Evolutionary conservation across 2,329 filamentous ascomycete species (phyloP), one percentile per base, ranked within the genome.

Genomic region (Drechslerella dactyloides): DNA sequence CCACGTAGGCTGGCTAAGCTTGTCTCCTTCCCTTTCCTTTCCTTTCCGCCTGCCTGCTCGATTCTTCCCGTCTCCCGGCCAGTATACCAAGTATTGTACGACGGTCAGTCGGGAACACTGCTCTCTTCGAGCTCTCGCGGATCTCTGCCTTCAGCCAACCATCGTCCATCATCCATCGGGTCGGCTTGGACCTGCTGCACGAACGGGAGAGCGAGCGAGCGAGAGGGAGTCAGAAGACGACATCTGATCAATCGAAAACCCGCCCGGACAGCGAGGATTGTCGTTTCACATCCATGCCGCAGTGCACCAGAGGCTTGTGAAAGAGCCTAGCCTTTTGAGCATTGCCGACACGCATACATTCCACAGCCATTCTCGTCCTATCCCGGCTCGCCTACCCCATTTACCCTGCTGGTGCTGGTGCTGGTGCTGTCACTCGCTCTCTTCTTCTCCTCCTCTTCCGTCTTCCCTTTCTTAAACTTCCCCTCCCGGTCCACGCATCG

Each of bases 371-470:
- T 62, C 57, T 54, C 40, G 52, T 70, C 19, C 42, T n/a, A 27
- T 58, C 68, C 66, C 68, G 60, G 68, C 68, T 72, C 68, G 68
- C 60, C 68, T 72, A 72, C 64, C 64, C 68, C 30, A 53, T 57
- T 60, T 64, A 61, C 60, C 68, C 68, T 63, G 50, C 58, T 55
- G 4, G 37, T 60, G 59, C 53, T 50, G 59, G 53, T 62, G 42
- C 57, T 59, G 27, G 27, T 72, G 68, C 50, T 52, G 68, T 64
- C 57, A 54, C 59, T 57, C 50, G 24, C 19, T 24, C 21, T 24
- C 21, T 57, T 50, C 37, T 58, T 35, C 58, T 37, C 40, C 54
- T 37, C 60, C 44, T 42, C 52, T 56, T 46, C 37, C 23, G 48
- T 57, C 35, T 48, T 58, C 44, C 37, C 37, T 58, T 44, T 57